Percentiles rank a stretch among this genome's conserved stretches.
These are phyloP conservation scores for Circinella umbellata DNA, from an alignment of 371 early-diverging fungal genomes.

Conservation along the genomic window DNA sequence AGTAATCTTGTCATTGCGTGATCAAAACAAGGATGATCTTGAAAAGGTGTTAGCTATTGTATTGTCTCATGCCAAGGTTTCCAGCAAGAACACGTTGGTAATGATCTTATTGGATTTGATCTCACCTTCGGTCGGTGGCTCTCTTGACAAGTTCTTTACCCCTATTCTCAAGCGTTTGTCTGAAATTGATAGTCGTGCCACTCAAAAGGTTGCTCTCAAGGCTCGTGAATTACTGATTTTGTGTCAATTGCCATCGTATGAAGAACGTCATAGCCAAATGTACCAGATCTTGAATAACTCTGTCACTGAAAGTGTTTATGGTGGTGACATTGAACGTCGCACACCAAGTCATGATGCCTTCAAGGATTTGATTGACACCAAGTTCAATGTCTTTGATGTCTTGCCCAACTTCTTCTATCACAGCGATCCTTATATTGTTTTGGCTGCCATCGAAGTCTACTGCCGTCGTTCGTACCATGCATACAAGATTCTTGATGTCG, in stretches of 20 bases:
- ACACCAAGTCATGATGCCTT: slow-evolving; percentile 82
- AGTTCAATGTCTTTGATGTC: slow-evolving; percentile 95
- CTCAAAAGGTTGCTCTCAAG: slow-evolving; percentile 89
- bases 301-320: slow-evolving; percentile 81
- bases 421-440: slow-evolving; percentile 73
- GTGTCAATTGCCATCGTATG: slow-evolving; percentile 90
- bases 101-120: slow-evolving; percentile 80
- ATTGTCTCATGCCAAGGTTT: slow-evolving; percentile 85
- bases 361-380: slow-evolving; percentile 89
- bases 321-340: slow-evolving; percentile 73
- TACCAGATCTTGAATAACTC: slow-evolving; percentile 81
- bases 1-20: slow-evolving; percentile 83
- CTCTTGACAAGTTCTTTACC: slow-evolving; percentile 75
- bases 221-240: slow-evolving; percentile 94
- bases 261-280: slow-evolving; percentile 88
- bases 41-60: slow-evolving; percentile 78
- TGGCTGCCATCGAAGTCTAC: slow-evolving; percentile 95
- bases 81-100: slow-evolving; percentile 79
- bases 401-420: slow-evolving; percentile 94
- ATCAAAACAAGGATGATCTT: slow-evolving; percentile 83
- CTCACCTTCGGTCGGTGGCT: slow-evolving; percentile 66
- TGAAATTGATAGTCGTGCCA: slow-evolving; percentile 74
- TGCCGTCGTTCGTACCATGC: slow-evolving; percentile 96
- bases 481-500: slow-evolving; percentile 86
- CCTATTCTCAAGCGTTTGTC: slow-evolving; percentile 86